Conservation (phyloP, 2,329 filamentous ascomycete species). For the Nigrospora oryzae region DNA sequence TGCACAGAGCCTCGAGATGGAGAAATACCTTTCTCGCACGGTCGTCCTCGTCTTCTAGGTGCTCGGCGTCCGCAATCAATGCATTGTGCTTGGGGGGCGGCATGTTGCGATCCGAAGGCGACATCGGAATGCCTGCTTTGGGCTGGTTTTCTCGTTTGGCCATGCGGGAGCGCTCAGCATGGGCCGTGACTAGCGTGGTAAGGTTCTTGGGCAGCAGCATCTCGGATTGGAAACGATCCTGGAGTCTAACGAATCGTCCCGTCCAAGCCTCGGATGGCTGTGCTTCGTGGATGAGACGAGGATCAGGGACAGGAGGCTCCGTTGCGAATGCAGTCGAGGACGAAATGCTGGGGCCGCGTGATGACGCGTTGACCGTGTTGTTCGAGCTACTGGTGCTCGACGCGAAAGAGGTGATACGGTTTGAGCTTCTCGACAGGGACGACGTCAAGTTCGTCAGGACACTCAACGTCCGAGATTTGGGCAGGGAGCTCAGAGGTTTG, state of each 20-base stretch:
- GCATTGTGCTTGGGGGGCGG: neutral
- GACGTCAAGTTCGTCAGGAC: constrained; percentile 35
- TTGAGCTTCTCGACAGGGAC: constrained; percentile 29
- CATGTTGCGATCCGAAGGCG: constrained; percentile 1
- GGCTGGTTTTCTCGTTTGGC: neutral
- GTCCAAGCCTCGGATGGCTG: constrained; percentile 50
- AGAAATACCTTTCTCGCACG: constrained; percentile 34
- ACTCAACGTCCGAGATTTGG: constrained; percentile 35
- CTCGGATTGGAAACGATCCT: constrained; percentile 44
- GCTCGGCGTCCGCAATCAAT: neutral
- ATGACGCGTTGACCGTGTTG: no score
- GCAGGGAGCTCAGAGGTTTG: constrained; percentile 17
- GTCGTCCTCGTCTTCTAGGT: constrained; percentile 29
- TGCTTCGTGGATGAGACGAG: constrained; percentile 27
- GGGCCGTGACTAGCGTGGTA: constrained; percentile 9
- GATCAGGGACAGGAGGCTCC: constrained; percentile 5
- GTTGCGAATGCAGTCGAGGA: neutral
- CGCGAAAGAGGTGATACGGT: constrained; percentile 26
- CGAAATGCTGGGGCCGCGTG: constrained; percentile 1
- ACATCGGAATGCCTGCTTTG: neutral
- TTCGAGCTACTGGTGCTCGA: constrained; percentile 1
- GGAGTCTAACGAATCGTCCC: constrained; percentile 49
- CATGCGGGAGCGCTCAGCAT: constrained; percentile 9
- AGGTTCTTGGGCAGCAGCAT: constrained; percentile 20
- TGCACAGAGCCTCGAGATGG: constrained; percentile 37